Base-by-base conservation (phyloP, 1,284 basidiomycete species). In the Pseudozyma pruni region DNA sequence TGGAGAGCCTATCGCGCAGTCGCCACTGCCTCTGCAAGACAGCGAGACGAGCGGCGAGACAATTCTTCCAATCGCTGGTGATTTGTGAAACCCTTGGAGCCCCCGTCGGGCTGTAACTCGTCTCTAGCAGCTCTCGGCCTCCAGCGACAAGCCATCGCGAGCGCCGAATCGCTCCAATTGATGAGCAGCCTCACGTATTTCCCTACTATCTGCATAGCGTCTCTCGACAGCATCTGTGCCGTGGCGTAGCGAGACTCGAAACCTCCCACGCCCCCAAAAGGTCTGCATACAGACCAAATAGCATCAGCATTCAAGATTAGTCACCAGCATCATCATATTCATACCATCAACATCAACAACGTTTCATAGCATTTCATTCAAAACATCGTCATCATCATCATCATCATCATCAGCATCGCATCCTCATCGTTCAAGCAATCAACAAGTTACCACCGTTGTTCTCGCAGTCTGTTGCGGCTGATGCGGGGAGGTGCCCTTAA, bases 291-390 rank as follows among this genome's bases (percentile, higher is more conserved):
- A 49, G 31, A 45, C 41, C 52, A 44, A 44, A 13, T 33, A 43
- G 44, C 50, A 49, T 49, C 13, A 37, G 27, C 19, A 5, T 32
- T 13, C 9, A 8, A 6, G 16, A 17, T 11, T 11, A 11, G 23
- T 47, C 34, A 41, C 39, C 33, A 56, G 41, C 48, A 37, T 46
- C 45, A 34, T 38, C 57, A 48, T 42, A 42, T 43, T 46, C 37
- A 55, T 39, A 41, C 49, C 34, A 38, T 39, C 23, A 17, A 42
- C 52, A 27, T 8, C 16, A 37, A 20, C 20, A 25, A 33, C 43
- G 45, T 39, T 27, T 29, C 40, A 14, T 5, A 42, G 46, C 59
- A 55, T 56, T 39, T 35, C 33, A 34, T 29, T 32, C 34, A n/a
- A n/a, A n/a, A n/a, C n/a, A n/a, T 41, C 38, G 8, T 31, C 19